Conservation (phyloP, 2,329 filamentous ascomycete genomes). For the Helotiales sp. region DNA sequence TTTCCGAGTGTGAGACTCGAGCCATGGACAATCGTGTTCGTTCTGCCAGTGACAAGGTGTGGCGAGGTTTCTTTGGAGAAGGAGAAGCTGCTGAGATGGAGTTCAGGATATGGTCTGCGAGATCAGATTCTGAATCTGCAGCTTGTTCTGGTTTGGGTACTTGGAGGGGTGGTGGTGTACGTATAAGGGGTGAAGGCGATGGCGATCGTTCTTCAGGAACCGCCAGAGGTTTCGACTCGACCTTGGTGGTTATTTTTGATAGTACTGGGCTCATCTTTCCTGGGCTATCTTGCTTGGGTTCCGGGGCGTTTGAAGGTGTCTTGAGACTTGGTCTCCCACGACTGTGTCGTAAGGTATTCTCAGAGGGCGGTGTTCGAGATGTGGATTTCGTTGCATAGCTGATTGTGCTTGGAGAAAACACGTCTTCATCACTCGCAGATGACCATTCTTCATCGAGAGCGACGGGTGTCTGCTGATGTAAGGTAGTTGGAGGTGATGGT, state of each 20-base stretch:
- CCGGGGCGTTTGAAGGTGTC: background rate
- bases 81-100: conserved; percentile 56
- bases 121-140: conserved; percentile 35
- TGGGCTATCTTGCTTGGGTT: background rate
- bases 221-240: background rate
- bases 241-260: background rate
- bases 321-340: background rate
- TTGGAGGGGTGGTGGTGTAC: background rate
- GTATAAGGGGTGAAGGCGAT: background rate
- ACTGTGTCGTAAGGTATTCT: background rate
- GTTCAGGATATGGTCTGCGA: conserved; percentile 57
- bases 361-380: conserved; percentile 24
- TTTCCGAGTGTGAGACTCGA: conserved; percentile 47
- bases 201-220: conserved; percentile 13
- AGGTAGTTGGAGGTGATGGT: background rate
- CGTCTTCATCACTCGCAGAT: conserved; percentile 24
- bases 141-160: background rate
- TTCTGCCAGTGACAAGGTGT: conserved; percentile 67
- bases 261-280: background rate
- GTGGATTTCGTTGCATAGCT: conserved; percentile 23
- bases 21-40: conserved; percentile 82
- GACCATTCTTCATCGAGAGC: conserved; percentile 27
- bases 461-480: background rate
- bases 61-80: conserved; percentile 56
- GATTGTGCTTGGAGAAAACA: conserved; percentile 11